Evolutionary conservation across 2,329 filamentous ascomycete genomes (phyloP), one percentile per base, ranked within the genome.

Genomic region (Scedosporium apiospermum): DNA sequence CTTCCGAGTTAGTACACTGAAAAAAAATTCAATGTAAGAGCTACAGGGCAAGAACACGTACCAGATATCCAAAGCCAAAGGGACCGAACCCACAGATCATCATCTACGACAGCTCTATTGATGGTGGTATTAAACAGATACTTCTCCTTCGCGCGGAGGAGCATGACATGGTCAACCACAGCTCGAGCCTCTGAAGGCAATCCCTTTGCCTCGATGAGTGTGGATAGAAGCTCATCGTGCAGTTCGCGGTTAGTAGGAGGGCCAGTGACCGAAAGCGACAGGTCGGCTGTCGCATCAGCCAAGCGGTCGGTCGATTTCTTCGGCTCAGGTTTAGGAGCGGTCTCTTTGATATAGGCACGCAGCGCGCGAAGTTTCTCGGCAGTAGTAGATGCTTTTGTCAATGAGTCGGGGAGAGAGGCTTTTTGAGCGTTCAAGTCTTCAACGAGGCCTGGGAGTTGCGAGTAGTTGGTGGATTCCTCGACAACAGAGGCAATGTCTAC

Each of bases 21-120:
- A 51, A n/a, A 4, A 41, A 16, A n/a, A n/a, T 58, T 18, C 12
- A 38, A 12, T 12, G 34, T 12, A 38, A 38, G 9, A 14, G 9
- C 34, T 9, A 38, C 34, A 14, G 23, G 12, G 80, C 42, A n/a
- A 26, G 21, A 7, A 7, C 12, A 30, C 77, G 70, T 69, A 86
- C 88, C 85, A 64, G 83, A 80, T 58, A 93, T 79, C 80, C 89
- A 90, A 57, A 85, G 83, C 91, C 91, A 96, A n/a, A 90, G 77
- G 63, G 89, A 88, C 63, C 86, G 82, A n/a, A 93, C 77, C 84
- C 89, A 90, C 34, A 83, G 84, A 68, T 93, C 87, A 64, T 91
- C 88, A 5, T 80, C 77, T 1, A 89, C 81, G n/a, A 93, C 82
- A 5, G 80, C 75, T 65, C 82, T 82, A 68, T 95, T 95, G 58